Base-by-base conservation (phyloP, 257 asterid genomes). In the Solanum microdontum region DNA sequence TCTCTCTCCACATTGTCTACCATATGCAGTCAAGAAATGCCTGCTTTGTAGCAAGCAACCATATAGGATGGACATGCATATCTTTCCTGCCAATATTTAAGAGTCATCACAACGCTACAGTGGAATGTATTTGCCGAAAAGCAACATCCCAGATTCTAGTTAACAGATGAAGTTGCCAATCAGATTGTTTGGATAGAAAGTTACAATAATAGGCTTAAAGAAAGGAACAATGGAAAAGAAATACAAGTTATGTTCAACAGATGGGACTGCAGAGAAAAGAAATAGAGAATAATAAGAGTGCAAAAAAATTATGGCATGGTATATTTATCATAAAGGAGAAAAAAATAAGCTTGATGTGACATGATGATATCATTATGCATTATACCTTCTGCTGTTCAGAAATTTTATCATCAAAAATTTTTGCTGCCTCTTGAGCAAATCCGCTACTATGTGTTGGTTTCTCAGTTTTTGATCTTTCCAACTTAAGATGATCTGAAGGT, bases 321-420 rank as follows among this genome's bases (percentile, higher is more conserved):
- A 39, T 39, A n/a, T n/a, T n/a, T 37, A 39, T 39, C 58, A 76
- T 37, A 12, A 40, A 75, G 26, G 6, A 24, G 37, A 39, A 77
- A 72, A 34, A 39, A 7, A n/a, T 39, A 73, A 30, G 8, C 32
- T 48, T 66, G 62, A 84, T 8, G 51, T 64, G 51, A 39, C 7
- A 7, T 55, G 83, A 48, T 8, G 45, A 84, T 10, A 23, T 37
- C 40, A 72, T 32, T 62, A 60, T 33, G 48, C 14, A 43, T 32
- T 34, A 69, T 92, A 97, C 99, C 98, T 94, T 97, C 93, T 95
- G 93, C 86, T 94, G 98, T 75, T 88, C 95, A 69, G 98, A 82
- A 88, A 94, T 89, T 68, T 92, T 93, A 88, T 94, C 91, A 89
- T 96, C 98, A 92, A 94, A 95, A 86, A 97, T 92, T 90, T 94